A percentile compares a stretch with the other conserved stretches of the same genome.
phyloP scores from a whole-genome alignment of 2,329 filamentous ascomycete species.

The Fusarium dlaminii region DNA sequence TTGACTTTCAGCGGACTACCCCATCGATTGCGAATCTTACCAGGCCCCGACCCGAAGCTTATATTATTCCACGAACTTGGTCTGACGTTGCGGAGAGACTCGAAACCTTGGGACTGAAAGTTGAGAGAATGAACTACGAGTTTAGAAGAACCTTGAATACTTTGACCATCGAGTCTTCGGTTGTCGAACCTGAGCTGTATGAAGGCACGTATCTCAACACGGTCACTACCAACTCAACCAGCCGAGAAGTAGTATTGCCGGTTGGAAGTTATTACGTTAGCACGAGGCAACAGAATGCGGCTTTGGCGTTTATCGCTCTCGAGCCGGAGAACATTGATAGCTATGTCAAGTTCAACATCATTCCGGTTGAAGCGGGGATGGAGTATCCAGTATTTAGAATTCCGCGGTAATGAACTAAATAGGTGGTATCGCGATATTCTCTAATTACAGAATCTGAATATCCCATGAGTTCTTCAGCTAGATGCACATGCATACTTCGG shows the following conservation, averaged over 20 bases:
- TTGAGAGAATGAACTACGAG: conserved; percentile 1
- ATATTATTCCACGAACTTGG: conserved; percentile 7
- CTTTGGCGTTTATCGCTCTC: conserved; percentile 3
- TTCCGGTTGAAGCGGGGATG: neutral
- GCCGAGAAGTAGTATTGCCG: neutral
- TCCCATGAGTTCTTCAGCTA: neutral
- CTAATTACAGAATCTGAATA: neutral
- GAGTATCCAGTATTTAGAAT: conserved; percentile 20
- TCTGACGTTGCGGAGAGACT: neutral
- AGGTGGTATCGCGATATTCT: neutral
- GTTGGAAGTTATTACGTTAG: conserved; percentile 9
- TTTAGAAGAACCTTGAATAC: neutral
- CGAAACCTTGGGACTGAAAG: neutral
- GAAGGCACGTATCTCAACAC: conserved; percentile 14
- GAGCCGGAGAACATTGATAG: conserved; percentile 23
- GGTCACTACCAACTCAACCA: conserved; percentile 2
- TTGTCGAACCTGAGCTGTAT: neutral
- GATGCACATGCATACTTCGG: too few relatives aligned
- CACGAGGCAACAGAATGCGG: conserved; percentile 10
- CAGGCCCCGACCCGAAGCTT: neutral
- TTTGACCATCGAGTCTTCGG: neutral
- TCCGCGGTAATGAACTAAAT: neutral
- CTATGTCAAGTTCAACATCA: conserved; percentile 16
- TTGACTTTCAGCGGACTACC: conserved; percentile 9
- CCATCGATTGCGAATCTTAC: conserved; percentile 13